These are phyloP conservation scores for Lentinula boryana DNA, from an alignment of 768 basidiomycete species.

Conservation along the genomic window DNA sequence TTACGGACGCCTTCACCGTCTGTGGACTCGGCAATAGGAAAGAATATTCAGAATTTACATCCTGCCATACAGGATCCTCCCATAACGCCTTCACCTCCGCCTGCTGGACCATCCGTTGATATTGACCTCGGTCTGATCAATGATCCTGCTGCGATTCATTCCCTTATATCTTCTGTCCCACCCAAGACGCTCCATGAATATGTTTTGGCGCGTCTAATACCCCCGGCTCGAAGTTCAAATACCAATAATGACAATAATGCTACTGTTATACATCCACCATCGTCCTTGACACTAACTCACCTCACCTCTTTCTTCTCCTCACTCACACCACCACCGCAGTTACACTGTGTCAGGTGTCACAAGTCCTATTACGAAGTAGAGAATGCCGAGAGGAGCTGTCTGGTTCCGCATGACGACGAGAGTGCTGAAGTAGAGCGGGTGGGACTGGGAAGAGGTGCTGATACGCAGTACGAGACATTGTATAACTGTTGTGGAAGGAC, in stretches of 20 bases:
- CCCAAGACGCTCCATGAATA: conserved; percentile 63
- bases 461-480: conserved; percentile 43
- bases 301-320: conserved; percentile 55
- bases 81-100: conserved; percentile 27
- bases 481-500: conserved; percentile 73
- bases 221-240: conserved; percentile 5
- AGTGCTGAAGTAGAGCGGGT: conserved; percentile 69
- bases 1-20: conserved; percentile 54
- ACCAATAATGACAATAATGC: neutral
- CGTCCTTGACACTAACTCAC: conserved; percentile 34
- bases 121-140: conserved; percentile 15
- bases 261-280: conserved; percentile 13
- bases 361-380: conserved; percentile 64
- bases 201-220: conserved; percentile 44
- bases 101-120: conserved; percentile 5
- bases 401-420: conserved; percentile 74
- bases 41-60: conserved; percentile 11
- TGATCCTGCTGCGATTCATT: conserved; percentile 38
- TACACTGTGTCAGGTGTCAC: conserved; percentile 78
- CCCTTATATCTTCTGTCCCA: conserved; percentile 55
- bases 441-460: conserved; percentile 19
- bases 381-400: conserved; percentile 65
- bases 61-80: conserved; percentile 28
- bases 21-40: conserved; percentile 15
- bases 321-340: conserved; percentile 58